These are phyloP conservation scores for Botrytis elliptica DNA, from an alignment of 2,329 filamentous ascomycete genomes.

Conservation along the genomic window DNA sequence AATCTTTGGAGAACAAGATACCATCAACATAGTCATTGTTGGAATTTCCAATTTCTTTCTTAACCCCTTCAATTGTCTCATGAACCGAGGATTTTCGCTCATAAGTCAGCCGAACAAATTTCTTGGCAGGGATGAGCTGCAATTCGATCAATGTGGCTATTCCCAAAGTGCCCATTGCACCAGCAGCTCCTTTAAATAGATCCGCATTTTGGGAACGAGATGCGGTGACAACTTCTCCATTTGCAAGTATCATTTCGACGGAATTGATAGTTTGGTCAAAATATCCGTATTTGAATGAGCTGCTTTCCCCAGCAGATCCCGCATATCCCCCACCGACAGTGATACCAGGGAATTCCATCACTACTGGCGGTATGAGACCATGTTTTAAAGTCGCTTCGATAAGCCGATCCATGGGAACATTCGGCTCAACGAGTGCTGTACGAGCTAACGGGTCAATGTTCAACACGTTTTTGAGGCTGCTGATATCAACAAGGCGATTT, in stretches of 20 bases:
- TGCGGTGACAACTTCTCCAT: slow-evolving; percentile 50
- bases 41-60: neutral
- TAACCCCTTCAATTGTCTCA: neutral
- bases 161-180: slow-evolving; percentile 1
- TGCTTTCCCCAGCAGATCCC: slow-evolving; percentile 65
- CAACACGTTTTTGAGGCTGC: slow-evolving; percentile 46
- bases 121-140: neutral
- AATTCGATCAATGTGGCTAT: neutral
- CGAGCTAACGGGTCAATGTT: slow-evolving; percentile 43
- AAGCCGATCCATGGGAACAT: slow-evolving; percentile 65
- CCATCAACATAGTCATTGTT: slow-evolving; percentile 2
- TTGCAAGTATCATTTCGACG: slow-evolving; percentile 61
- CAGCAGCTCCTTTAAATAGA: neutral
- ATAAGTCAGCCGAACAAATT: neutral
- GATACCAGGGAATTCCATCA: slow-evolving; percentile 71
- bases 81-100: neutral
- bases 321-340: slow-evolving; percentile 65
- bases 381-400: slow-evolving; percentile 54
- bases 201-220: neutral
- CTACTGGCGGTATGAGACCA: slow-evolving; percentile 59
- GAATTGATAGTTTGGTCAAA: slow-evolving; percentile 62
- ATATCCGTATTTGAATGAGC: slow-evolving; percentile 61
- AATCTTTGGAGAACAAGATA: neutral
- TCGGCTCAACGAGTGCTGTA: slow-evolving; percentile 59
- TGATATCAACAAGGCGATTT: slow-evolving; percentile 44